phyloP scores from a whole-genome alignment of 1,284 basidiomycete genomes.

The Coniferiporia sulphurascens region DNA sequence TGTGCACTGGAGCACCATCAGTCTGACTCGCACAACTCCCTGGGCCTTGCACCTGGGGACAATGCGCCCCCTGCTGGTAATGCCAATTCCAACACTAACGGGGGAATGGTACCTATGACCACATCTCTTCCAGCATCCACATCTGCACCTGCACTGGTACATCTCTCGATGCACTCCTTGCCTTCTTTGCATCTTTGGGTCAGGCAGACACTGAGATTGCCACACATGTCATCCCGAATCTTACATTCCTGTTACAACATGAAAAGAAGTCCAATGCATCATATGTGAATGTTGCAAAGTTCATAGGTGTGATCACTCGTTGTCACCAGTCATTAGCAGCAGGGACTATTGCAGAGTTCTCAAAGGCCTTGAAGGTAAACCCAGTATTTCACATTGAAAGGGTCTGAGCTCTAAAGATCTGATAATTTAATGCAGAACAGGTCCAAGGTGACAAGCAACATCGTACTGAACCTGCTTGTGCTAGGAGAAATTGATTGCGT shows the following conservation, averaged over 20 bases:
- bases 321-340: conserved; percentile 66
- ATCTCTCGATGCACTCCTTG: conserved; percentile 74
- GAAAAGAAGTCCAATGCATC: conserved; percentile 50
- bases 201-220: conserved; percentile 77
- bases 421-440: conserved; percentile 36
- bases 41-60: conserved; percentile 2
- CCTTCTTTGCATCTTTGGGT: conserved; percentile 81
- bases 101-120: too few relatives aligned
- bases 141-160: conserved; percentile 37
- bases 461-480: conserved; percentile 81
- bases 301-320: conserved; percentile 76
- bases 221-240: conserved; percentile 67
- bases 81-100: background rate
- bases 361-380: conserved; percentile 67
- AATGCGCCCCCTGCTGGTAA: background rate
- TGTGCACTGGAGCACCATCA: conserved; percentile 38
- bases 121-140: too few relatives aligned
- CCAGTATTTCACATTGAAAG: background rate
- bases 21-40: conserved; percentile 23
- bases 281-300: conserved; percentile 72
- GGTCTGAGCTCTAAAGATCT: conserved; percentile 1
- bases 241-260: conserved; percentile 60
- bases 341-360: conserved; percentile 77
- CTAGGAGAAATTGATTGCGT: conserved; percentile 88
- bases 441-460: conserved; percentile 61